These are phyloP conservation scores for Monilinia polystroma DNA, from an alignment of 2,329 filamentous ascomycete species.

Conservation along the genomic window DNA sequence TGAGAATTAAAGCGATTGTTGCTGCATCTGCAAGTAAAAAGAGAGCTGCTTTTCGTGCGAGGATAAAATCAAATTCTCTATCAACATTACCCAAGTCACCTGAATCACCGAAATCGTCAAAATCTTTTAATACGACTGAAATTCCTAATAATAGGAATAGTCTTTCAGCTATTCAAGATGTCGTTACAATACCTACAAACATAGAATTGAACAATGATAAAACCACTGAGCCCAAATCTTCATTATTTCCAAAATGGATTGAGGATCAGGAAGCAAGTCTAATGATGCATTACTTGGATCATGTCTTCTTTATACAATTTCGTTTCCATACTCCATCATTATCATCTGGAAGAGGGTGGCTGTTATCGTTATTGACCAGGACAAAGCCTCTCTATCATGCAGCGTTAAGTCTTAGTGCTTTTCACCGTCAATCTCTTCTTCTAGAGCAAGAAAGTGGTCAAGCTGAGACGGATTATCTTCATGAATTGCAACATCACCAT, in stretches of 20 bases:
- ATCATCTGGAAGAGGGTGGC: constrained; percentile 59
- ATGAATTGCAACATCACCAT: constrained; percentile 24
- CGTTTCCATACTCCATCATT: constrained; percentile 59
- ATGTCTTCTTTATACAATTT: constrained; percentile 60
- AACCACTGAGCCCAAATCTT: not conserved
- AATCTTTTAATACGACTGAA: not conserved
- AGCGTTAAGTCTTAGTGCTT: constrained; percentile 54
- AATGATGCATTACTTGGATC: constrained; percentile 60
- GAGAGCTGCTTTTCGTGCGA: constrained; percentile 18
- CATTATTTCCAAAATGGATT: constrained; percentile 24
- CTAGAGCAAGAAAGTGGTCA: constrained; percentile 25
- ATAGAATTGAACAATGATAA: constrained; percentile 3
- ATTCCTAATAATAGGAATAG: not conserved
- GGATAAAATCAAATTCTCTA: not conserved
- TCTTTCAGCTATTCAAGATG: not conserved
- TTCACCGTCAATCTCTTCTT: constrained; percentile 49
- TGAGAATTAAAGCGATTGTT: constrained; percentile 17
- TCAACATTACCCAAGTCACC: not conserved
- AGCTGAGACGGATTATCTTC: constrained; percentile 21
- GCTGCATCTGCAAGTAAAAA: constrained; percentile 18
- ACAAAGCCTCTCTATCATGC: constrained; percentile 58
- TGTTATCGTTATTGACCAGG: constrained; percentile 55
- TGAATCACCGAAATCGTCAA: not conserved
- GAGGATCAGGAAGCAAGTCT: constrained; percentile 37
- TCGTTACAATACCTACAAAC: not conserved